A percentile compares a stretch with the other conserved stretches of the same genome.
Evolutionary conservation across 2,329 filamentous ascomycete genomes (phyloP).

Genomic region (Kalmusia sp.): DNA sequence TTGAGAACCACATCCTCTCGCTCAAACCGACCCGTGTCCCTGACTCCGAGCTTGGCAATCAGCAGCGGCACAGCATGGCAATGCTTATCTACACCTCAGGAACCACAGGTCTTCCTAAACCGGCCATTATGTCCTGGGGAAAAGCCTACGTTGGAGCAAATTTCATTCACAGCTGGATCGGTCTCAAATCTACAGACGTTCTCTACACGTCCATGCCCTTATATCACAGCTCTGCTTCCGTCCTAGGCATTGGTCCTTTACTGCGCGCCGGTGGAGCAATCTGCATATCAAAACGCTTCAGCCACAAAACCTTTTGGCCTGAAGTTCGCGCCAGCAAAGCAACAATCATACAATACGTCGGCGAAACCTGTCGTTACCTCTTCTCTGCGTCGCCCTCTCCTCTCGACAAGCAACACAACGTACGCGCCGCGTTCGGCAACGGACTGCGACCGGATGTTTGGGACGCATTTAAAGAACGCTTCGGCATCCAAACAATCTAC

Average conservation of each 20-base stretch:
- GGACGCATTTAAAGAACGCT: conserved; percentile 49
- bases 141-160: conserved; percentile 29
- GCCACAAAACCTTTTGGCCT: conserved; percentile 48
- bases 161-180: conserved; percentile 30
- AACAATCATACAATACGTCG: conserved; percentile 49
- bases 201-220: conserved; percentile 50
- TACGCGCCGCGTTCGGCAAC: conserved; percentile 46
- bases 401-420: conserved; percentile 40
- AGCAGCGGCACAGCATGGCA: conserved; percentile 37
- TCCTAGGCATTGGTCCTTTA: conserved; percentile 35
- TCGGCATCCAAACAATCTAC: conserved; percentile 44
- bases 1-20: conserved; percentile 34
- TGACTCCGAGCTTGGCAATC: conserved; percentile 31
- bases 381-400: conserved; percentile 40
- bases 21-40: conserved; percentile 38
- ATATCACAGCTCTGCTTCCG: conserved; percentile 43
- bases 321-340: conserved; percentile 44
- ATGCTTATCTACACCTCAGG: conserved; percentile 50
- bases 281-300: conserved; percentile 39
- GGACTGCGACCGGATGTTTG: conserved; percentile 52
- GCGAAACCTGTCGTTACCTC: conserved; percentile 49
- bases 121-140: conserved; percentile 38
- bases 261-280: conserved; percentile 39
- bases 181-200: conserved; percentile 35
- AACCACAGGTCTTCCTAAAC: conserved; percentile 47